Evolutionary conservation across 495 filamentous ascomycete species (phyloP).

Genomic region (Penicillium mononematosum): DNA sequence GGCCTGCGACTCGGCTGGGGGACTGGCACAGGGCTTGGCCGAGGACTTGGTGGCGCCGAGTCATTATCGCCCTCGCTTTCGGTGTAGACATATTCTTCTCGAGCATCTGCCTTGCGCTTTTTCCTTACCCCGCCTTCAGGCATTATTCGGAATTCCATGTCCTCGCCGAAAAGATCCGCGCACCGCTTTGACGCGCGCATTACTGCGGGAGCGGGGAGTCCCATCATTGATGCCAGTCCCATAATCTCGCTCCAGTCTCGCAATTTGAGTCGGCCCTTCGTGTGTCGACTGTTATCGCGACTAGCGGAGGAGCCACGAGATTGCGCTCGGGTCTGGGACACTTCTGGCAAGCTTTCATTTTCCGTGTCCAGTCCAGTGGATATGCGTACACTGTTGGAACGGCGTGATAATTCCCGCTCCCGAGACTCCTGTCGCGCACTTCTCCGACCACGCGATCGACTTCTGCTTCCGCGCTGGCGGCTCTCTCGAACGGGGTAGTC

Average conservation of each 20-base stretch:
- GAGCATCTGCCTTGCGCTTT: constrained; percentile 15
- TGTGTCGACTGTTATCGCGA: background rate
- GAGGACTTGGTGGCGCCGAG: background rate
- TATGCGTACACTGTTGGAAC: constrained; percentile 11
- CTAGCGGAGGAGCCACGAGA: constrained; percentile 13
- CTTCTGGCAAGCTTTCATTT: constrained; percentile 13
- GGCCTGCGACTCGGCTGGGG: background rate
- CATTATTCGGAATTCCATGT: constrained; percentile 59
- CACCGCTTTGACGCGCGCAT: constrained; percentile 67
- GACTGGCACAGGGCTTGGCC: background rate
- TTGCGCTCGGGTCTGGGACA: constrained; percentile 20
- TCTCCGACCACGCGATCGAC: constrained; percentile 35
- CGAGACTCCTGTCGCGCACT: constrained; percentile 16
- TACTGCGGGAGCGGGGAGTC: constrained; percentile 60
- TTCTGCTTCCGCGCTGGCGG: constrained; percentile 18
- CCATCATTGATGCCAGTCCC: constrained; percentile 67
- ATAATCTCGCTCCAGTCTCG: constrained; percentile 82
- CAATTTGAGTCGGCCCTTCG: constrained; percentile 36
- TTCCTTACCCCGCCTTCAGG: constrained; percentile 37
- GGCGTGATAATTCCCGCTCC: constrained; percentile 9
- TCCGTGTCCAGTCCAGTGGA: constrained; percentile 5
- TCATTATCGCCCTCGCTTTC: constrained; percentile 32
- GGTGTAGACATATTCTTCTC: constrained; percentile 28
- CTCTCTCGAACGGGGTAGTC: constrained; percentile 9
- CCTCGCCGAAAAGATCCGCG: constrained; percentile 64